Conservation (phyloP, 192 early-diverging fungal genomes). For the Coemansia sp. region DNA sequence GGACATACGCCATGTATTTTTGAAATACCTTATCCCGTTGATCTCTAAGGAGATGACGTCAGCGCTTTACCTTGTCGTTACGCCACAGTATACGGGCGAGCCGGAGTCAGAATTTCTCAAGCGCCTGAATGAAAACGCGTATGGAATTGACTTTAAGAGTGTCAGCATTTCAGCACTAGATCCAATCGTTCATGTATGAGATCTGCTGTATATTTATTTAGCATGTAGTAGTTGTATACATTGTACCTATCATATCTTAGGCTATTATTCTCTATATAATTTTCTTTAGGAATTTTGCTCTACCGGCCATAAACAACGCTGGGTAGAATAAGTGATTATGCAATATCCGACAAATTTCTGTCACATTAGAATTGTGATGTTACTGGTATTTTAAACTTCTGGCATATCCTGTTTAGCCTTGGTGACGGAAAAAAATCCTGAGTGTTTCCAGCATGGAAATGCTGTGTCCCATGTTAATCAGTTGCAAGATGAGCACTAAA, state of each 20-base stretch:
- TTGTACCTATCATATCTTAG: not conserved
- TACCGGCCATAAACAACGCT: too few species aligned
- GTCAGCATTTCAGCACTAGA: conserved; percentile 32
- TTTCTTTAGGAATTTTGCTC: too few species aligned
- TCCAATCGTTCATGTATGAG: conserved; percentile 26
- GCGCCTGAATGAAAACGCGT: conserved; percentile 30
- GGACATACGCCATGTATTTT: conserved; percentile 34
- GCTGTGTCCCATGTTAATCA: too few species aligned
- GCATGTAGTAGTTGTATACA: not conserved
- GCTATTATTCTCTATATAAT: not conserved
- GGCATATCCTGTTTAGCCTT: too few species aligned
- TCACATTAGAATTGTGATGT: too few species aligned
- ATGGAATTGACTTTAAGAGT: conserved; percentile 26
- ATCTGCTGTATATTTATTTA: not conserved
- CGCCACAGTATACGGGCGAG: conserved; percentile 22
- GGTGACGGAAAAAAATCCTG: too few species aligned
- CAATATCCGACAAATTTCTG: too few species aligned
- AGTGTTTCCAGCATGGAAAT: too few species aligned
- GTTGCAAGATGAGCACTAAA: too few species aligned
- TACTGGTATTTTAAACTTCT: too few species aligned
- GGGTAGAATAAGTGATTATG: too few species aligned
- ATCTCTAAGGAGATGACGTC: conserved; percentile 15
- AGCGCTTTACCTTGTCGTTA: conserved; percentile 38
- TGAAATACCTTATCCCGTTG: conserved; percentile 30
- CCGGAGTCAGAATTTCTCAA: conserved; percentile 12